Conservation (phyloP, 345 rosid genomes). For the Theobroma cacao region DNA sequence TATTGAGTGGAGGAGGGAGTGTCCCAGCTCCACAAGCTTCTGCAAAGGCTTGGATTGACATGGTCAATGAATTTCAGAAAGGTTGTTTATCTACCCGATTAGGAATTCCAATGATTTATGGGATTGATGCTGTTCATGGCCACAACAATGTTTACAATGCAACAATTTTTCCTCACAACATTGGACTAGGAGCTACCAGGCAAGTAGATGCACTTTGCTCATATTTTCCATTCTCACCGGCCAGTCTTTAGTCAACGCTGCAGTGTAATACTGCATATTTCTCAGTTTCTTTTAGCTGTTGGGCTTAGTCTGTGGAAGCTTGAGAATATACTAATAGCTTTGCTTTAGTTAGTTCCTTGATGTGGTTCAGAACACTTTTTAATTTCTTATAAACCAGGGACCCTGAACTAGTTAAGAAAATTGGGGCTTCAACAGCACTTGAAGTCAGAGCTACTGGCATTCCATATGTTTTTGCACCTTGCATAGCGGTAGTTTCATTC, state of each 20-base stretch:
- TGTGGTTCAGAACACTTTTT: background rate
- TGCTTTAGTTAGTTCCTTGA: background rate
- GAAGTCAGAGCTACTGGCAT: slow-evolving; percentile 91
- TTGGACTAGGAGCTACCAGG: slow-evolving; percentile 89
- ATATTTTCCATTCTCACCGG: background rate
- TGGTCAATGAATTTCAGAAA: slow-evolving; percentile 50
- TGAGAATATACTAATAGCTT: background rate
- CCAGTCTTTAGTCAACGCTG: background rate
- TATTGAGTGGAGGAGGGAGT: slow-evolving; percentile 71
- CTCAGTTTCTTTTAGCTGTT: background rate
- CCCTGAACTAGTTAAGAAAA: slow-evolving; percentile 67
- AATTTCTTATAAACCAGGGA: slow-evolving; percentile 41
- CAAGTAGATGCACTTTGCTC: slow-evolving; percentile 17
- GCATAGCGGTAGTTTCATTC: slow-evolving; percentile 61
- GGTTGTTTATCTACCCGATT: slow-evolving; percentile 63
- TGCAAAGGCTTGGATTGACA: slow-evolving; percentile 40
- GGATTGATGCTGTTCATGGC: slow-evolving; percentile 89
- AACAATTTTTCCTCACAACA: slow-evolving; percentile 83
- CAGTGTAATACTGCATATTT: too few relatives aligned
- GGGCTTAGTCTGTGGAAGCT: background rate
- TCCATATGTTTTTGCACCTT: slow-evolving; percentile 78
- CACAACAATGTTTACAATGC: slow-evolving; percentile 78
- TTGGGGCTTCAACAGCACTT: slow-evolving; percentile 90
- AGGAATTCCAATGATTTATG: slow-evolving; percentile 83
- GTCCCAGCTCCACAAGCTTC: slow-evolving; percentile 45